Base-by-base conservation (phyloP, 2,329 filamentous ascomycete species). In the Berkeleyomyces basicola region DNA sequence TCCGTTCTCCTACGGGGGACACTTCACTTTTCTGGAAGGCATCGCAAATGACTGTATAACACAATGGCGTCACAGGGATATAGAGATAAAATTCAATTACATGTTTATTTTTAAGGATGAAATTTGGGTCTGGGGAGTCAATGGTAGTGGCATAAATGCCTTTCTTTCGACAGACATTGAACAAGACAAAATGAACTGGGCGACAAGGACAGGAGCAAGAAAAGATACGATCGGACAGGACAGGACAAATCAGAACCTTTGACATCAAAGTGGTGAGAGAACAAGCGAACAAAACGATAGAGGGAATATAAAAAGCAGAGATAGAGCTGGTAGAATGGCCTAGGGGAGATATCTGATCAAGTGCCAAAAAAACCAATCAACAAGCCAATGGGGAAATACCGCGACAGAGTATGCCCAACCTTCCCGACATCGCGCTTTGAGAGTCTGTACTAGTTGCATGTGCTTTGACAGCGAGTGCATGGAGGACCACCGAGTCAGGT, bases 271-370 rank as follows among this genome's bases (percentile, higher is more conserved):
- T 16, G 39, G 23, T 40, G 49, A 58, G 9, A 59, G 53, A 44
- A 58, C 62, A 64, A 49, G 51, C 11, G 59, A 53, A 58, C 33
- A 59, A 64, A 31, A 61, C n/a, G 39, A 59, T n/a, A 61, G 44
- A 55, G 23, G 31, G 16, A 16, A 65, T 67, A 67, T 63, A 65
- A 67, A 64, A 68, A 40, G 57, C 40, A 58, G 63, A 65, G 68
- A 66, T 67, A 67, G 69, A 70, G 67, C 69, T 65, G 66, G 58
- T 66, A 67, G 66, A 67, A 65, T 46, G 39, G 61, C 61, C 53
- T 61, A 64, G 42, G 53, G 33, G 46, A 57, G 23, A 36, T 59
- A 40, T 39, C 57, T 37, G 23, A 59, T 62, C 58, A 62, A 39
- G 33, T 46, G 47, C 57, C 51, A 60, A 47, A 47, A 40, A 53